Evolutionary conservation across 2,329 filamentous ascomycete species (phyloP), one percentile per base, ranked within the genome.

Genomic region (Pestalotiopsis sp.): DNA sequence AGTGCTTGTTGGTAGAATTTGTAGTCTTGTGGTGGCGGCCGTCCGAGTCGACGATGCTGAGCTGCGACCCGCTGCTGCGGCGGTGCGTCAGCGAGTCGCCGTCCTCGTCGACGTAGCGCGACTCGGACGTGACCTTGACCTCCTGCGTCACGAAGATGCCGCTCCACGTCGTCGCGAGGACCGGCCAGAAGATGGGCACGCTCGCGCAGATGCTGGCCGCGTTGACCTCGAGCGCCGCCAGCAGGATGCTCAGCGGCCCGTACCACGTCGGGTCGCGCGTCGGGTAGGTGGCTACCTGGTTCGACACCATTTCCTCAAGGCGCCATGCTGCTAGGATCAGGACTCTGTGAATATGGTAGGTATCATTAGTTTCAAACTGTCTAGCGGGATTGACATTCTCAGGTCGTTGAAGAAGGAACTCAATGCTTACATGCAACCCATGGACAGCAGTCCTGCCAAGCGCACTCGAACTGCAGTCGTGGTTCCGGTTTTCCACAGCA

Each of bases 231-330:
- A 75, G 70, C 6, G 73, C 71, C 6, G 73, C 72, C 1, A 75
- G 68, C 11, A 75, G n/a, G 56, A 75, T 73, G 24, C 65, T 74
- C 61, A 74, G 72, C 2, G 74, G 72, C 3, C 72, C 75, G 66
- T 79, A 78, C 76, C 76, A 79, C 38, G 75, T 76, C 57, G 76
- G 76, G 64, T 79, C 78, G 59, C 77, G 72, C 0, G 74, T 78
- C 10, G 77, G 78, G 58, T 70, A 73, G 0, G 76, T 77, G 3
- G 74, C 74, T 3, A 74, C 75, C 61, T 71, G 69, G 66, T 77
- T 74, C 26, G 75, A 69, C 7, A 78, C 58, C 22, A 78, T 74
- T 35, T 73, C 74, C 5, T 72, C 64, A 9, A 79, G 71, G 10
- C 78, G 76, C 73, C 75, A 77, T 9, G 73, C 70, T 2, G 77